phyloP scores from a whole-genome alignment of 2,329 filamentous ascomycete species.

The Simplicillium sp. region DNA sequence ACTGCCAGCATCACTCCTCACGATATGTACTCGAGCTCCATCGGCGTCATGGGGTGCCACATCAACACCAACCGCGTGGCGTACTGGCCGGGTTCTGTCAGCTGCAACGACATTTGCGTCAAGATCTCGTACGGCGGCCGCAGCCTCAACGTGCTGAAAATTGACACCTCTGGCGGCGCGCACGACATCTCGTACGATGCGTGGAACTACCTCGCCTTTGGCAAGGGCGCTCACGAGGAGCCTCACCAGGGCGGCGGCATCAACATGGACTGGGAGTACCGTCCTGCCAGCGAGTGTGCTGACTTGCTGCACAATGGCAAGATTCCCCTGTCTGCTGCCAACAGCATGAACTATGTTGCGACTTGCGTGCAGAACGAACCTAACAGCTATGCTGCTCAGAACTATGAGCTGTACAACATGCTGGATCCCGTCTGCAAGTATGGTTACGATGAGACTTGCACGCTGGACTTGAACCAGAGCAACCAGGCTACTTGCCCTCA shows the following conservation, averaged over 20 bases:
- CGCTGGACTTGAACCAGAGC: constrained; percentile 31
- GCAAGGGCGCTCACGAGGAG: constrained; percentile 33
- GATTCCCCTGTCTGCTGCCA: constrained; percentile 44
- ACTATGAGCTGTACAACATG: constrained; percentile 45
- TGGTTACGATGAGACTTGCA: constrained; percentile 42
- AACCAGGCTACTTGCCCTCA: constrained; percentile 43
- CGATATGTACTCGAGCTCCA: constrained; percentile 43
- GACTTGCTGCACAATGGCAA: constrained; percentile 38
- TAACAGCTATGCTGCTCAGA: constrained; percentile 41
- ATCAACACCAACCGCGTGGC: constrained; percentile 51
- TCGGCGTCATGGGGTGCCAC: constrained; percentile 51
- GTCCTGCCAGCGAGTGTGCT: constrained; percentile 36
- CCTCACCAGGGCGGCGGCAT: constrained; percentile 40
- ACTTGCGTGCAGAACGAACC: constrained; percentile 31
- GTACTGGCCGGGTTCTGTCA: constrained; percentile 45
- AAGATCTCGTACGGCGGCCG: constrained; percentile 39
- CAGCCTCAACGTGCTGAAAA: constrained; percentile 45
- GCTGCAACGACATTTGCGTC: constrained; percentile 49
- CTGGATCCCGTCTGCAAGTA: constrained; percentile 37
- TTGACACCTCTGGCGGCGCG: constrained; percentile 46
- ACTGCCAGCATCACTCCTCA: constrained; percentile 40
- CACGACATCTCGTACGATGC: constrained; percentile 53
- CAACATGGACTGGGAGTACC: constrained; percentile 39
- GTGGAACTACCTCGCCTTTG: constrained; percentile 48
- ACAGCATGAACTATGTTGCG: constrained; percentile 46